Conservation (phyloP, 768 basidiomycete species). For the Mycena olivaceomarginata region DNA sequence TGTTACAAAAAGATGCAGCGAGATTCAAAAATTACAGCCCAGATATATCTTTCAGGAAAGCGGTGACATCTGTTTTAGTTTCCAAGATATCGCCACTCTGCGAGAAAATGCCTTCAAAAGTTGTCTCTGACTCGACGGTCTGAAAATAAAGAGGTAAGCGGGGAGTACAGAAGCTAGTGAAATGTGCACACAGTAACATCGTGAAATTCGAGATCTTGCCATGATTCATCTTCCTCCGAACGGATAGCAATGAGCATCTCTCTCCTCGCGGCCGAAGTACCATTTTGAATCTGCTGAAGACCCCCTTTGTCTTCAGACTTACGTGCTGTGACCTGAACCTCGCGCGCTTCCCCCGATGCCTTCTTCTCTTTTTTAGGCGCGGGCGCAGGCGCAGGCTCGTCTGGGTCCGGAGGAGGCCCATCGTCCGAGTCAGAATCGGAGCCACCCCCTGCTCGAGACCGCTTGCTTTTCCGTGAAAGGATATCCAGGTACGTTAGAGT, state of each 20-base stretch:
- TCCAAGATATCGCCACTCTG: slow-evolving; percentile 68
- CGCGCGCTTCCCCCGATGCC: slow-evolving; percentile 74
- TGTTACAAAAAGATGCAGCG: slow-evolving; percentile 4
- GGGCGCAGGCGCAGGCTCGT: slow-evolving; percentile 74
- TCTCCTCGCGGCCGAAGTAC: slow-evolving; percentile 80
- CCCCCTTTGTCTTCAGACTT: slow-evolving; percentile 79
- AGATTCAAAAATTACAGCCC: slow-evolving; percentile 63
- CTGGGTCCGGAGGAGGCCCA: slow-evolving; percentile 87
- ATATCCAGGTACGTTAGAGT: slow-evolving; percentile 89
- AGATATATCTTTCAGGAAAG: slow-evolving; percentile 74
- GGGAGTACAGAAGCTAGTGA: slow-evolving; percentile 1
- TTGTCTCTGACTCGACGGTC: slow-evolving; percentile 74
- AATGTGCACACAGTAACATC: slow-evolving; percentile 73
- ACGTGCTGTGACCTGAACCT: slow-evolving; percentile 86
- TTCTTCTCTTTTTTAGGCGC: slow-evolving; percentile 78
- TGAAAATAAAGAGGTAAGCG: slow-evolving; percentile 53
- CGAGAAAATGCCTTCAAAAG: slow-evolving; percentile 81
- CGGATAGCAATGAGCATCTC: slow-evolving; percentile 88
- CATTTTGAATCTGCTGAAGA: slow-evolving; percentile 69
- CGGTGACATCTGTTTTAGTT: slow-evolving; percentile 73
- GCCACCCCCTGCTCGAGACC: slow-evolving; percentile 66
- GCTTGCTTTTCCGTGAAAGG: slow-evolving; percentile 78
- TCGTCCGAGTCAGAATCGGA: slow-evolving; percentile 87
- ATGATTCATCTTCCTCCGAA: slow-evolving; percentile 85
- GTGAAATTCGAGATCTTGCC: slow-evolving; percentile 82